phyloP scores from a whole-genome alignment of 2,329 filamentous ascomycete species.

The Aspergillus pseudoviridinutans region DNA sequence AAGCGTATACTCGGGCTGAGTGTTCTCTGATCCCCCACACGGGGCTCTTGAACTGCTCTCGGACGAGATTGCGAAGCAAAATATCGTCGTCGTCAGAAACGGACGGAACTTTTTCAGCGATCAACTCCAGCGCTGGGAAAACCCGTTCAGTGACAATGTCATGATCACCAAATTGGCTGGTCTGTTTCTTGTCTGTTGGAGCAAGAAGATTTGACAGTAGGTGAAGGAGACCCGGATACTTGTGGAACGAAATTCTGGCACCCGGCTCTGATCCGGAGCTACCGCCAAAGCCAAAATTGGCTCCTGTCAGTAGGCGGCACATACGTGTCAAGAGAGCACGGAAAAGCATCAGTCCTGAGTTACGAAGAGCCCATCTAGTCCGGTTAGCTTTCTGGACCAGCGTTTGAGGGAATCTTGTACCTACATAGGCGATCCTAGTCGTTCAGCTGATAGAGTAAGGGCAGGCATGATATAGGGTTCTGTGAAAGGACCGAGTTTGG shows the following conservation, averaged over 20 bases:
- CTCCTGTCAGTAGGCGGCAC: slow-evolving; percentile 37
- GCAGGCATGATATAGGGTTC: slow-evolving; percentile 70
- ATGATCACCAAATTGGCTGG: slow-evolving; percentile 20
- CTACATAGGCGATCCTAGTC: slow-evolving; percentile 73
- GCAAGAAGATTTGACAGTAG: slow-evolving; percentile 35
- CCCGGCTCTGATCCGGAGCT: slow-evolving; percentile 43
- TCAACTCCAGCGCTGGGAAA: slow-evolving; percentile 45
- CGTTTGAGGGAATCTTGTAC: slow-evolving; percentile 18
- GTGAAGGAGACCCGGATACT: slow-evolving; percentile 37
- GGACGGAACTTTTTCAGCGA: slow-evolving; percentile 41
- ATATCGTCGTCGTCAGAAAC: slow-evolving; percentile 28
- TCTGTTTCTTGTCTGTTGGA: slow-evolving; percentile 16
- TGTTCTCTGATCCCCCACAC: slow-evolving; percentile 47
- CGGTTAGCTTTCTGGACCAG: slow-evolving; percentile 9
- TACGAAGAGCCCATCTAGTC: slow-evolving; percentile 81
- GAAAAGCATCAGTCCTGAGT: slow-evolving; percentile 86
- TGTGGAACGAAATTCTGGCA: slow-evolving; percentile 37
- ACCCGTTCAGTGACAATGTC: slow-evolving; percentile 39
- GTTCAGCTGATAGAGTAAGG: slow-evolving; percentile 73
- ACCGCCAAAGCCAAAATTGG: slow-evolving; percentile 47
- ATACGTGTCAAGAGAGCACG: slow-evolving; percentile 73
- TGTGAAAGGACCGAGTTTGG: slow-evolving; percentile 66
- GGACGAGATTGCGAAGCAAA: slow-evolving; percentile 30
- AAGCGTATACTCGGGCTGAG: slow-evolving; percentile 42
- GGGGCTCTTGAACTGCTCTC: slow-evolving; percentile 38